Evolutionary conservation across 371 early-diverging fungal genomes (phyloP), one percentile per base, ranked within the genome.

Genomic region (Gilbertella persicaria): DNA sequence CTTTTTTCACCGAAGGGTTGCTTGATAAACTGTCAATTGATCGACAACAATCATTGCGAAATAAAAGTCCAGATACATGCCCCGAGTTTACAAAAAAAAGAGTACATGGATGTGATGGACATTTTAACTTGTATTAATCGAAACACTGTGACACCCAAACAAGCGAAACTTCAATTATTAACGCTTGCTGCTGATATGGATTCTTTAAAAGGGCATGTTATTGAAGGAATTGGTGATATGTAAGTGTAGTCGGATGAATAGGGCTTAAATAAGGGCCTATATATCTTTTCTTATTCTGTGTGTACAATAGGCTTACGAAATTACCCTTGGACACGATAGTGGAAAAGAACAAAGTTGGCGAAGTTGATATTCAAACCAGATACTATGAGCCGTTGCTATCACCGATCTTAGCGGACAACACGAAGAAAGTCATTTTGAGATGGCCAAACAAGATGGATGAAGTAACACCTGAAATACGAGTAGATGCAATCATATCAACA

Each of bases 301-400:
- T 13, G 37, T 53, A 53, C 45, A 9, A 45, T 55, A 55, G 55
- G 24, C 41, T 55, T 1, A 40, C 28, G 23, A 63, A 63, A 26
- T 35, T 63, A 50, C 58, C 58, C 6, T 41, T 50, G 12, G 47
- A 57, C 45, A 14, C 47, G 2, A 45, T 63, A 5, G 47, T 43
- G 14, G 56, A 55, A 12, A 54, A 48, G 55, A 48, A 59, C 45
- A 39, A 58, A 48, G 16, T 64, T 44, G 60, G 65, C 1, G 60
- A 64, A 59, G 53, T 55, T 17, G 65, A 55, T 16, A n/a, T 59
- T 16, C 65, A 59, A 45, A 48, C 56, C n/a, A 55, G 50, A 36
- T 59, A 52, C 28, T 64, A 59, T 64, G 65, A 58, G 7, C 54
- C 59, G 1, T 53, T 65, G 40, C 45, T 65, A 35, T 60, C 53